Percentiles rank a stretch among this genome's conserved stretches.
Conservation (phyloP, 768 basidiomycete species). For the Calocybe gangraenosa region DNA sequence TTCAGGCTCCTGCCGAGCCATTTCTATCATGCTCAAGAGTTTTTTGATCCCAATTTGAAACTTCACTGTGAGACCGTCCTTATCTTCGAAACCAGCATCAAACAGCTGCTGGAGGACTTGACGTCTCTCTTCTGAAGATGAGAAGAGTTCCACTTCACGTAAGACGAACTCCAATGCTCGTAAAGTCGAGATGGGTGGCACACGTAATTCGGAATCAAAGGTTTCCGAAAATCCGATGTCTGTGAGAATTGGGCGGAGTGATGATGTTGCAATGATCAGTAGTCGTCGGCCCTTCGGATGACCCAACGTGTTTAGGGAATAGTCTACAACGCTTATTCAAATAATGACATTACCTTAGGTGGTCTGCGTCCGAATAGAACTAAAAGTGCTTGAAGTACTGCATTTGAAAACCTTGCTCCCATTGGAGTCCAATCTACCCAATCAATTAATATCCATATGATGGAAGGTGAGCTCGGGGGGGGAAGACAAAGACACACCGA, state of each 20-base stretch:
- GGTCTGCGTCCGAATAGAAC: constrained; percentile 87
- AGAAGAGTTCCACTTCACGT: constrained; percentile 76
- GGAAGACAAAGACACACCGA: constrained; percentile 53
- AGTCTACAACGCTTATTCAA: not conserved
- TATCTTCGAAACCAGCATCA: constrained; percentile 65
- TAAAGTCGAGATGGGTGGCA: constrained; percentile 76
- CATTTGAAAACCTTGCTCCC: constrained; percentile 94
- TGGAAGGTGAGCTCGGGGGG: not conserved
- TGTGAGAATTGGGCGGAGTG: constrained; percentile 76
- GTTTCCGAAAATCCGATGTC: constrained; percentile 87
- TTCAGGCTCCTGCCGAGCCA: constrained; percentile 94
- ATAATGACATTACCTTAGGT: constrained; percentile 66
- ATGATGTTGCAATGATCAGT: constrained; percentile 89
- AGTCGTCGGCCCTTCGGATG: constrained; percentile 76
- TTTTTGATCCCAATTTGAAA: constrained; percentile 93
- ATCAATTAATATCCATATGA: not conserved
- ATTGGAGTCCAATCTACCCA: constrained; percentile 89
- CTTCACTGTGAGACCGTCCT: constrained; percentile 38
- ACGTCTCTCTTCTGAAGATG: constrained; percentile 44
- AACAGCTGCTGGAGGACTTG: constrained; percentile 62
- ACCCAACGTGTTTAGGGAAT: constrained; percentile 1
- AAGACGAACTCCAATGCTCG: constrained; percentile 72
- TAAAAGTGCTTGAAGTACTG: constrained; percentile 84
- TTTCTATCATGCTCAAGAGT: constrained; percentile 85
- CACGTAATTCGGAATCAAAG: constrained; percentile 85